Base-by-base conservation (phyloP, 2,329 filamentous ascomycete genomes). In the Colletotrichum tropicicola region DNA sequence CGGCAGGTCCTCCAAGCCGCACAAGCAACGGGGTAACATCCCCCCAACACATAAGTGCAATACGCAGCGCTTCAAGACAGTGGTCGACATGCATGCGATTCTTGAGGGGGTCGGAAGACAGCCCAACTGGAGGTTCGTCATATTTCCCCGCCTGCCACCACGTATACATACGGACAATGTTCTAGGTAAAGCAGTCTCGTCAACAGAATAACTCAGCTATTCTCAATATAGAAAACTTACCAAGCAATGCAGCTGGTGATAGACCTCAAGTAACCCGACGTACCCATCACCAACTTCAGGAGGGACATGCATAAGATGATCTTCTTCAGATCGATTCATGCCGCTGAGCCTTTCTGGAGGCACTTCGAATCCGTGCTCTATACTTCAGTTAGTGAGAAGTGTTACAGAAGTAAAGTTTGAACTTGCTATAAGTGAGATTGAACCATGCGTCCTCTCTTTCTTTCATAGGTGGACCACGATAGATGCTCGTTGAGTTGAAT, bases 81-180 rank as follows among this genome's bases (percentile, higher is more conserved):
- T 68, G 67, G 48, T 68, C 67, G 5, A 68, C 60, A 32, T 67
- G 65, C 17, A 68, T 67, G 9, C 67, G 53, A 32, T 60, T 63
- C n/a, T 43, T 59, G 8, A 67, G 49, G 6, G 63, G 55, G 21
- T 68, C 59, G 13, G 48, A 6, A 44, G 60, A 52, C 28, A 60
- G 21, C 32, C 51, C 58, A 5, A 48, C 13, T 21, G 48, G 48
- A 4, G 54, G 52, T 41, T 62, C 25, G 10, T 54, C 48, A 23
- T 68, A 68, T 21, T 60, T 48, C 41, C 54, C 44, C 39, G 44
- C 41, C 65, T 32, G 56, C 35, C 27, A 59, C 56, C 67, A 68
- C 37, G 65, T 61, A 30, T 67, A 57, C 45, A 67, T 53, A 30
- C 67, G 60, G n/a, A 68, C 23, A 48, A 67, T 59, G 32, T 64